phyloP scores from a whole-genome alignment of 495 filamentous ascomycete species.

The Xylaria acuta region DNA sequence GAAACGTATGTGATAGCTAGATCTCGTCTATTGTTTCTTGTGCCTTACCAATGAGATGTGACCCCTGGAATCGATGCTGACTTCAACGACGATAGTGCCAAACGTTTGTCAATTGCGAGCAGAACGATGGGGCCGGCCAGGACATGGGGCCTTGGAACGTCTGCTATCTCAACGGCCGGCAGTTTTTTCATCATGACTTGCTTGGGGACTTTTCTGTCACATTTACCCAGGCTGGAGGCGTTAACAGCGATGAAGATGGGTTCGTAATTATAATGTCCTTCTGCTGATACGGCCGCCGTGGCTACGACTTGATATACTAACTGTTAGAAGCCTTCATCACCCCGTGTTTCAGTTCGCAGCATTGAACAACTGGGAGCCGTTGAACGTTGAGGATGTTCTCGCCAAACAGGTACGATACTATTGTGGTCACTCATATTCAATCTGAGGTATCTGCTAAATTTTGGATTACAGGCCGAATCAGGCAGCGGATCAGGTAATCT shows the following conservation, averaged over 20 bases:
- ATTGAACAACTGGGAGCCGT: constrained; percentile 2
- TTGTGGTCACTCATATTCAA: neutral
- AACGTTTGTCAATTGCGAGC: neutral
- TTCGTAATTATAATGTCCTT: neutral
- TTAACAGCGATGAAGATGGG: constrained; percentile 1
- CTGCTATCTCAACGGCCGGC: neutral
- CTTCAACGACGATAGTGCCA: neutral
- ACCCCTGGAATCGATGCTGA: neutral
- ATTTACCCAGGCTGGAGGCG: neutral
- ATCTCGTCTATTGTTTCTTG: neutral
- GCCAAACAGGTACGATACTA: neutral
- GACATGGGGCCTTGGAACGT: neutral
- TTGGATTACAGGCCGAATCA: neutral
- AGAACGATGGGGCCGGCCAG: neutral
- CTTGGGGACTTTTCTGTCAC: neutral
- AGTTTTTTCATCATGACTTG: neutral
- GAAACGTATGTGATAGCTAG: neutral
- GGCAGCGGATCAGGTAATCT: neutral
- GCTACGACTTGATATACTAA: neutral
- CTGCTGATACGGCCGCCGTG: neutral
- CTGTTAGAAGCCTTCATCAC: neutral
- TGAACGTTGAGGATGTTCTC: constrained; percentile 1
- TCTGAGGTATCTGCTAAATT: neutral
- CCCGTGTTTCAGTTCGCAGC: neutral
- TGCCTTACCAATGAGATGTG: neutral